These are phyloP conservation scores for Crotalaria pallida DNA, from an alignment of 306 rosid species.

Conservation along the genomic window DNA sequence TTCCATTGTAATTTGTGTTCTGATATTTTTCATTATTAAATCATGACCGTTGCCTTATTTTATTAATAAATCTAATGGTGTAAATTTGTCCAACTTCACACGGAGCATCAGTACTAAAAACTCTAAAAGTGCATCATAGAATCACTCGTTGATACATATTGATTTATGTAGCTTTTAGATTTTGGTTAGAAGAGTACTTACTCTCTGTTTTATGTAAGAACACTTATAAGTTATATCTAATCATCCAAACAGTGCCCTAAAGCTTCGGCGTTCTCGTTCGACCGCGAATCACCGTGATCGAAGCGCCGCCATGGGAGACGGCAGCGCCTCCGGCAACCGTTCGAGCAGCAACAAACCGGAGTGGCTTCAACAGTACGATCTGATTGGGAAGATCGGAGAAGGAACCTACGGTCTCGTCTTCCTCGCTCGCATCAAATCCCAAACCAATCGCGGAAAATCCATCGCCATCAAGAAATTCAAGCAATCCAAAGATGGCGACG, in stretches of 20 bases:
- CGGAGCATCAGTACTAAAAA: too few relatives aligned
- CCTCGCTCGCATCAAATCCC: constrained; percentile 68
- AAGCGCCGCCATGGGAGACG: constrained; percentile 67
- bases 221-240: background rate
- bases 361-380: constrained; percentile 95
- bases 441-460: constrained; percentile 73
- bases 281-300: background rate
- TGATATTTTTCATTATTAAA: too few relatives aligned
- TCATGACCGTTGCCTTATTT: too few relatives aligned
- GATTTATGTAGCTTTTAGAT: too few relatives aligned
- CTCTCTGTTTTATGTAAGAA: too few relatives aligned
- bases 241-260: background rate
- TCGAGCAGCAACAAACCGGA: constrained; percentile 69
- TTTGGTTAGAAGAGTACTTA: too few relatives aligned
- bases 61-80: too few relatives aligned
- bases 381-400: constrained; percentile 90
- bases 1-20: too few relatives aligned
- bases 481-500: constrained; percentile 94
- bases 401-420: constrained; percentile 94
- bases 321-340: constrained; percentile 16
- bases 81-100: too few relatives aligned
- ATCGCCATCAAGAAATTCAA: constrained; percentile 94
- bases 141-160: too few relatives aligned
- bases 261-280: background rate
- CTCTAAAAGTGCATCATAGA: too few relatives aligned